Conservation (phyloP, 192 early-diverging fungal species). For the Backusella mclennaniae region DNA sequence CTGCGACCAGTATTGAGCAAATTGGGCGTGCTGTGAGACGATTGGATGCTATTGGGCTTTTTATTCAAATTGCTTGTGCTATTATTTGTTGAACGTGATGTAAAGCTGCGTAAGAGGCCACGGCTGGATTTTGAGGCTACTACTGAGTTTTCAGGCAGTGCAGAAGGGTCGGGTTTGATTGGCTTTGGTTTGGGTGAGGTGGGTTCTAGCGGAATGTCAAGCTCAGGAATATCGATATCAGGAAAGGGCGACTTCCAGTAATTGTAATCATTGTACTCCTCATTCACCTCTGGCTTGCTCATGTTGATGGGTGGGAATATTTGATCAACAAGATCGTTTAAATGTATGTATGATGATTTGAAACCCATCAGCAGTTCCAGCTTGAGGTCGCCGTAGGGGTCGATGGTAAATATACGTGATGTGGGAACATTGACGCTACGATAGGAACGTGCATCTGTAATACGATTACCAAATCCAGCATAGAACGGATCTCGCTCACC, state of each 20-base stretch:
- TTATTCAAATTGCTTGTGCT: background rate
- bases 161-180: constrained; percentile 25
- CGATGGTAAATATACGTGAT: constrained; percentile 97
- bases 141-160: constrained; percentile 13
- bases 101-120: constrained; percentile 30
- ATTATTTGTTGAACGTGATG: constrained; percentile 14
- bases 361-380: constrained; percentile 85
- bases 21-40: constrained; percentile 4
- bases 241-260: constrained; percentile 71
- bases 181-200: constrained; percentile 31
- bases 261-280: constrained; percentile 82
- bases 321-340: constrained; percentile 93
- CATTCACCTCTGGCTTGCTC: constrained; percentile 43
- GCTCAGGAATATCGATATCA: constrained; percentile 48
- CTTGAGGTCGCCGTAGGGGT: constrained; percentile 88
- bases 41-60: background rate
- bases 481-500: constrained; percentile 84
- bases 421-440: constrained; percentile 90
- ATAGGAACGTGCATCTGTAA: constrained; percentile 91
- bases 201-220: constrained; percentile 18
- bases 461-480: constrained; percentile 96
- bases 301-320: constrained; percentile 83
- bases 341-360: constrained; percentile 83
- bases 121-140: constrained; percentile 7
- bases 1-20: background rate